Base-by-base conservation (phyloP, 306 rosid species). In the Benincasa hispida region DNA sequence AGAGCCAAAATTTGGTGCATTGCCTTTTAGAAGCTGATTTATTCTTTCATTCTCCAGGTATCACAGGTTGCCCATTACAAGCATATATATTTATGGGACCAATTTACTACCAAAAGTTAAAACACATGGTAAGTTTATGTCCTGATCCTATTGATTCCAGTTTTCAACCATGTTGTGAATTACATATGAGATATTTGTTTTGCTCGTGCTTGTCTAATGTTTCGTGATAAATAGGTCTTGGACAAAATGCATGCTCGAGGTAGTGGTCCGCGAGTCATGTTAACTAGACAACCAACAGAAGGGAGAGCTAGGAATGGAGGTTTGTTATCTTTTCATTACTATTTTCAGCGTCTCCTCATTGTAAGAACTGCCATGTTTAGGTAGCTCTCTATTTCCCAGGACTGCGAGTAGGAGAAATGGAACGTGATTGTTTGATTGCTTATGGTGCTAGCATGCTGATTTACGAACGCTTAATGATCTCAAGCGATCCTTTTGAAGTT, bases 181-280 rank as follows among this genome's bases (percentile, higher is more conserved):
- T 45, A 13, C 35, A 12, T 45, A 45, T 45, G 17, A n/a, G 30
- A 37, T 65, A 65, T 37, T 19, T 21, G 27, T 68, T 68, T 68
- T 68, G 54, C n/a, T 41, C 3, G 53, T 68, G 54, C n/a, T 41
- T 1, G 53, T 41, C 22, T 70, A 24, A 47, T 24, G 34, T 70
- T 78, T 82, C 68, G 34, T 83, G 73, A 79, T 80, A 30, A 27
- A 53, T 79, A 89, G 98, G 98, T 91, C 79, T 87, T 91, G 21
- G 98, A 94, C 83, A 94, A 94, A 89, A 91, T 94, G 91, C 97
- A 94, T 70, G 98, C 98, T 42, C 94, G 98, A 81, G 98, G 97
- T 19, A 84, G 63, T 59, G 98, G 98, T 34, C 96, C 93, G 10
- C 89, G 91, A 7, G 80, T 74, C 81, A 59, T 86, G 92, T 82